These are phyloP conservation scores for Aegilops tauschii DNA, from an alignment of 176 grass and related monocot species.

Conservation along the genomic window DNA sequence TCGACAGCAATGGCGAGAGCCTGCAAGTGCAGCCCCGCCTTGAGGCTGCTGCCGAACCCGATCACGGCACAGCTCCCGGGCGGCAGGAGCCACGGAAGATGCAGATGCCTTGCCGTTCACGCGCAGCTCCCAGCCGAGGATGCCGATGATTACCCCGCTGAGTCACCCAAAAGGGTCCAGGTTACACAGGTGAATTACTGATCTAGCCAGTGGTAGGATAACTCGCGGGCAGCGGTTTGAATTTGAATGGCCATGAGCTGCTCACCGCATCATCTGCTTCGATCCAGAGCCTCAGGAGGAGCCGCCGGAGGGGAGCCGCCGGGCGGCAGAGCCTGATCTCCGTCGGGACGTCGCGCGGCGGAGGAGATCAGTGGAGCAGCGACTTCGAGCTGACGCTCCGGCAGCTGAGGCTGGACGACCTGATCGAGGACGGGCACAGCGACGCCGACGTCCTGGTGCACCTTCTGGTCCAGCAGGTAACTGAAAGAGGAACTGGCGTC, in stretches of 20 bases:
- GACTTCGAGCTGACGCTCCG: slow-evolving; percentile 66
- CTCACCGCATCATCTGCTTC: neutral
- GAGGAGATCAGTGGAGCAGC: slow-evolving; percentile 55
- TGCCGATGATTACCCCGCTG: neutral
- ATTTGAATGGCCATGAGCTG: neutral
- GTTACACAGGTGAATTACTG: slow-evolving; percentile 17
- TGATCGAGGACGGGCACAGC: slow-evolving; percentile 51
- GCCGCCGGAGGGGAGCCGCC: slow-evolving; percentile 21
- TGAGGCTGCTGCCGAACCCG: slow-evolving; percentile 27
- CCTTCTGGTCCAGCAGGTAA: slow-evolving; percentile 69
- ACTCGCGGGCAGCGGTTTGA: neutral
- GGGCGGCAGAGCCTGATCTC: slow-evolving; percentile 47
- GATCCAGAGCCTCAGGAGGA: slow-evolving; percentile 15
- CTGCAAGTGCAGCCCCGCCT: slow-evolving; percentile 21
- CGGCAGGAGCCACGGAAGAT: neutral
- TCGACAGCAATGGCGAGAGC: slow-evolving; percentile 31
- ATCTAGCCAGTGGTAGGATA: neutral
- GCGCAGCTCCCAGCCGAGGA: slow-evolving; percentile 15
- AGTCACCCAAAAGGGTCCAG: slow-evolving; percentile 4
- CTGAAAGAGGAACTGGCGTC: neutral
- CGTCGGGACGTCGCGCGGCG: slow-evolving; percentile 37
- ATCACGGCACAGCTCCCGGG: slow-evolving; percentile 8
- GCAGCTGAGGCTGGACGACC: slow-evolving; percentile 54
- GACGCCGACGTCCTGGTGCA: slow-evolving; percentile 54
- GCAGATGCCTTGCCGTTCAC: slow-evolving; percentile 16